Percentiles rank a stretch among this genome's conserved stretches.
phyloP scores from a whole-genome alignment of 2,329 filamentous ascomycete genomes.

The Pezicula carpinea region DNA sequence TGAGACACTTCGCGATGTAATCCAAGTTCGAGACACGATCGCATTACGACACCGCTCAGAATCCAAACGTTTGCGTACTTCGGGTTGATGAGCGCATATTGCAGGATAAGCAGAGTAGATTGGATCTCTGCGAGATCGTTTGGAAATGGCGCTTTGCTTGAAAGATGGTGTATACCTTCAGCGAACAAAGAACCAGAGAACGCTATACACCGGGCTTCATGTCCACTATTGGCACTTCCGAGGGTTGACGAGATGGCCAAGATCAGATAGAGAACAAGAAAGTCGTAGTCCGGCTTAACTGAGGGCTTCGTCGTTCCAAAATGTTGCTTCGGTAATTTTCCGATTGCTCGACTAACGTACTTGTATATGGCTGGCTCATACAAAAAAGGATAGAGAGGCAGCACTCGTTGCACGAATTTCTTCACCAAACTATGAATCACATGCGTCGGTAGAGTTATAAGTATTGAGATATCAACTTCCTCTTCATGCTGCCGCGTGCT shows the following conservation, averaged over 20 bases:
- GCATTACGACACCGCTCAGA: background rate
- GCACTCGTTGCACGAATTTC: constrained; percentile 28
- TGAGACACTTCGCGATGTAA: background rate
- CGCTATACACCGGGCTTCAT: constrained; percentile 28
- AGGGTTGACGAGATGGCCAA: constrained; percentile 29
- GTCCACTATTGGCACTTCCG: constrained; percentile 26
- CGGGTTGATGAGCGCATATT: background rate
- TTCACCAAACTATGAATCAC: constrained; percentile 20
- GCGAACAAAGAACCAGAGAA: constrained; percentile 29
- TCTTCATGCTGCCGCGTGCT: no score
- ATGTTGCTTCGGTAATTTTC: constrained; percentile 17
- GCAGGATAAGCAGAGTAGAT: background rate
- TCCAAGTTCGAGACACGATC: background rate
- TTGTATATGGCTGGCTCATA: constrained; percentile 24
- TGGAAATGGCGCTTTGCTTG: constrained; percentile 24
- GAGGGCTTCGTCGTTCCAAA: constrained; percentile 1
- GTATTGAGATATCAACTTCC: no score
- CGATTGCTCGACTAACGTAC: constrained; percentile 15
- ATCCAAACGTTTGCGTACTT: background rate
- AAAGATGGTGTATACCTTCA: constrained; percentile 29
- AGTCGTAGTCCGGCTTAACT: constrained; percentile 26
- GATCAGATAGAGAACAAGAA: constrained; percentile 28
- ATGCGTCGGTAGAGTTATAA: no score
- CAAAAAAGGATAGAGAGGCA: constrained; percentile 26
- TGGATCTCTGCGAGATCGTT: background rate